phyloP scores from a whole-genome alignment of 768 basidiomycete species.

The Boletus rex-veris region DNA sequence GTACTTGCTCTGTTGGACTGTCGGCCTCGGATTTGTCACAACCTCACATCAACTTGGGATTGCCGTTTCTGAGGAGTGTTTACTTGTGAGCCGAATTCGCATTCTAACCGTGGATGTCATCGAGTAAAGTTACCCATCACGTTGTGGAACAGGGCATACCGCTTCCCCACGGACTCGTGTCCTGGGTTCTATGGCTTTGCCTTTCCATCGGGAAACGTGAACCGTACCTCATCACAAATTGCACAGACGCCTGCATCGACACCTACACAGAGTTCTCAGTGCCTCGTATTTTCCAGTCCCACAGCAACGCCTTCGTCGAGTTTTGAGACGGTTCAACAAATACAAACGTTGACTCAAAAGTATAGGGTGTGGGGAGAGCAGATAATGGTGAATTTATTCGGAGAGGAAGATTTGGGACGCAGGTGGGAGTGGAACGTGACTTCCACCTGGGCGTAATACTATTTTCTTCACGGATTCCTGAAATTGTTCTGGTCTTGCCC shows the following conservation, averaged over 20 bases:
- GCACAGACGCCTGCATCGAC: conserved; percentile 20
- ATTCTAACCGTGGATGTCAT: too few species aligned
- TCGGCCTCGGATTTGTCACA: not conserved
- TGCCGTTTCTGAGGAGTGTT: conserved; percentile 17
- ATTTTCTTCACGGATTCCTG: not conserved
- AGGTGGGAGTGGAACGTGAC: conserved; percentile 12
- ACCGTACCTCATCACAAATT: conserved; percentile 19
- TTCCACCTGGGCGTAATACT: not conserved
- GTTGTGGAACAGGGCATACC: conserved; percentile 21
- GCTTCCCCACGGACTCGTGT: conserved; percentile 26
- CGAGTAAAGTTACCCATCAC: not conserved
- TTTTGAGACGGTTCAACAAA: conserved; percentile 11
- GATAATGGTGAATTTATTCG: conserved; percentile 5
- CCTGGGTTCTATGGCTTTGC: conserved; percentile 28
- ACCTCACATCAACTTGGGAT: conserved; percentile 4
- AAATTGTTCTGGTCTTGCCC: not conserved
- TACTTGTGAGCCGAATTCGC: conserved; percentile 10
- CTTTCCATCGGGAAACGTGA: conserved; percentile 24
- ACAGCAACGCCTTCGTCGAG: conserved; percentile 13
- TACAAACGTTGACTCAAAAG: conserved; percentile 7
- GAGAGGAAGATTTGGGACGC: conserved; percentile 3
- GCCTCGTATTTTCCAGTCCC: conserved; percentile 11
- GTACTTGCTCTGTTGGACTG: conserved; percentile 14
- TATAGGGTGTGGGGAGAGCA: conserved; percentile 18
- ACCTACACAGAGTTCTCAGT: conserved; percentile 12